Evolutionary conservation across 352 stramenopile species (phyloP).

Genomic region (Globisporangium okanoganense): DNA sequence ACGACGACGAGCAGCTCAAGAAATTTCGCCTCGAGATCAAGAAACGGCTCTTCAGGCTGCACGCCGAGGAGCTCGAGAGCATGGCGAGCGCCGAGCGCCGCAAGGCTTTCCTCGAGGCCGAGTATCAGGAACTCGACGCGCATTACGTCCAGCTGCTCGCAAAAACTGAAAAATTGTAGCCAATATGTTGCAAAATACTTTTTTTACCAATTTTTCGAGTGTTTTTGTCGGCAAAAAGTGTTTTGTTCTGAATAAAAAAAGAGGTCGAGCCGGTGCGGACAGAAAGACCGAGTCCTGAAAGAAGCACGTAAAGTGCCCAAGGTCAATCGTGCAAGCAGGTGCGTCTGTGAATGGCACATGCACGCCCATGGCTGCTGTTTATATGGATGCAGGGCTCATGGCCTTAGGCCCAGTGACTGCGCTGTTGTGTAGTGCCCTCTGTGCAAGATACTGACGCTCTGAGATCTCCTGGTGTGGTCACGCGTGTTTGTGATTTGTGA

Average conservation of each 20-base stretch:
- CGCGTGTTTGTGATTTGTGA: background rate
- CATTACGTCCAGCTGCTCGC: slow-evolving; percentile 47
- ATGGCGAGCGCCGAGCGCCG: slow-evolving; percentile 64
- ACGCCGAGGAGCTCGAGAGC: slow-evolving; percentile 67
- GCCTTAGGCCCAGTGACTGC: background rate
- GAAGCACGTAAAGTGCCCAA: background rate
- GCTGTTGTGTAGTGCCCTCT: background rate
- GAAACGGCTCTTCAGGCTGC: slow-evolving; percentile 65
- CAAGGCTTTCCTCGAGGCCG: slow-evolving; percentile 73
- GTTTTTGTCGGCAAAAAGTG: background rate
- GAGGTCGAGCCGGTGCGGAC: background rate
- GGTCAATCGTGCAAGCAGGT: background rate
- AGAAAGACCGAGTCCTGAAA: slow-evolving; percentile 3
- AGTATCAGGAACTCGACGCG: slow-evolving; percentile 47
- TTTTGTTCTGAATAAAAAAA: background rate
- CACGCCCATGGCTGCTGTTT: background rate
- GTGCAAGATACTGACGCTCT: background rate
- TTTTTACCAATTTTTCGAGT: no score
- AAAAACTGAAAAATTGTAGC: slow-evolving; percentile 16
- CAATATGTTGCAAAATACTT: no score
- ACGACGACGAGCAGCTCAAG: slow-evolving; percentile 50
- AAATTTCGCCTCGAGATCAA: slow-evolving; percentile 80
- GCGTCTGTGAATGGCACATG: background rate
- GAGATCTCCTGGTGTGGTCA: background rate
- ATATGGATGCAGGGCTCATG: no score